Evolutionary conservation across 495 filamentous ascomycete species (phyloP).

Genomic region (Podospora pseudopauciseta): DNA sequence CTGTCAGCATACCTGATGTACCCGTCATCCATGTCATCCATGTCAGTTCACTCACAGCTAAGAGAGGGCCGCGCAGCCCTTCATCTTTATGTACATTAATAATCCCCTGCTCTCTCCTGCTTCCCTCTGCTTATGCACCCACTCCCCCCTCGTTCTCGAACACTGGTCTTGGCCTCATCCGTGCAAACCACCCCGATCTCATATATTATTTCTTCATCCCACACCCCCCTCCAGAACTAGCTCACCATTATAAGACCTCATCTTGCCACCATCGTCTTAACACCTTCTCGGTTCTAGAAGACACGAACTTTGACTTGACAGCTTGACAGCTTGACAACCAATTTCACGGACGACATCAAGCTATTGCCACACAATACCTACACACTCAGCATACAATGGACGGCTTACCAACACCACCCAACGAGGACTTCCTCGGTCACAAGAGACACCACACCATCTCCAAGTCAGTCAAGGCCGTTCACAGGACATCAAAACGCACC

Average conservation of each 20-base stretch:
- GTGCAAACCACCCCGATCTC: neutral
- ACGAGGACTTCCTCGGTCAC: slow-evolving; percentile 36
- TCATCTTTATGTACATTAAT: slow-evolving; percentile 3
- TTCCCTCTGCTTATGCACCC: slow-evolving; percentile 5
- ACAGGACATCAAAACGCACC: slow-evolving; percentile 29
- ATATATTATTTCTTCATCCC: neutral
- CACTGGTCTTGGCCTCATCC: neutral
- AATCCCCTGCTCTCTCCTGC: neutral
- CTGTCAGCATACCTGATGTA: neutral
- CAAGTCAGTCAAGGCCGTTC: slow-evolving; percentile 33
- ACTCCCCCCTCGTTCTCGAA: slow-evolving; percentile 9
- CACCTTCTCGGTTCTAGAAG: neutral
- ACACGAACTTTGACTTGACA: neutral
- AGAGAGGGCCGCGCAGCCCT: slow-evolving; percentile 4
- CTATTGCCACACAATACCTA: neutral
- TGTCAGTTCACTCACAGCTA: neutral
- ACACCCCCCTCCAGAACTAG: neutral
- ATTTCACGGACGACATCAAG: too few relatives aligned
- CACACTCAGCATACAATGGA: slow-evolving; percentile 35
- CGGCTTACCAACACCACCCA: slow-evolving; percentile 45
- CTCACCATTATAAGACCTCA: neutral
- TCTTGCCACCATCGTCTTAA: neutral
- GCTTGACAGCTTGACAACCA: neutral
- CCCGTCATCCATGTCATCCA: neutral
- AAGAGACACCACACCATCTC: slow-evolving; percentile 33